phyloP scores from a whole-genome alignment of 2,329 filamentous ascomycete genomes.

The Trichophyton simii region DNA sequence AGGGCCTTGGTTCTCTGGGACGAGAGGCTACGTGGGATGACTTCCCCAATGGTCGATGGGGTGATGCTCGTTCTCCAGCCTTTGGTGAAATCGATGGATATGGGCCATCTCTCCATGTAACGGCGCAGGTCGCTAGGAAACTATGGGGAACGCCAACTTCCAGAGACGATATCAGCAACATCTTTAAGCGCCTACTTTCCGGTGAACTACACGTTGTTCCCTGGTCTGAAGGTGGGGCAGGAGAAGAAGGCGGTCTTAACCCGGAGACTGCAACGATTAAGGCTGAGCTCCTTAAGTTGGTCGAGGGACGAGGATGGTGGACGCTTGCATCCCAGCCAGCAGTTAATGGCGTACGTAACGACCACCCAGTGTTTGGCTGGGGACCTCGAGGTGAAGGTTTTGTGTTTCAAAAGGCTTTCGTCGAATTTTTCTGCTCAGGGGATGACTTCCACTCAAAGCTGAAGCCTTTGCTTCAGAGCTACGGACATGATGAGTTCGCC shows the following conservation, averaged over 20 bases:
- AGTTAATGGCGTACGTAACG: constrained; percentile 70
- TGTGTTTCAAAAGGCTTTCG: constrained; percentile 96
- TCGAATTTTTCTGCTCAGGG: constrained; percentile 80
- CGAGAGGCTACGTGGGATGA: constrained; percentile 98
- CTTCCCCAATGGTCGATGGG: constrained; percentile 91
- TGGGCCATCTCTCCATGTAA: constrained; percentile 87
- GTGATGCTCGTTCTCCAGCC: constrained; percentile 80
- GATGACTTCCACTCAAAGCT: constrained; percentile 56
- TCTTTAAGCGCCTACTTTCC: constrained; percentile 71
- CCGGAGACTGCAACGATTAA: constrained; percentile 76
- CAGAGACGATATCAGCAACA: constrained; percentile 56
- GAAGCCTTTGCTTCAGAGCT: constrained; percentile 46
- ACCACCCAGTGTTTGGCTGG: constrained; percentile 78
- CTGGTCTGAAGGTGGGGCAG: constrained; percentile 72
- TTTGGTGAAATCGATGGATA: constrained; percentile 98
- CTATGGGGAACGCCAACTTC: constrained; percentile 73
- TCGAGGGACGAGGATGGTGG: constrained; percentile 75
- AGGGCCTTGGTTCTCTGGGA: constrained; percentile 78
- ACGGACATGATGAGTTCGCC: constrained; percentile 56
- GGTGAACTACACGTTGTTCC: constrained; percentile 72
- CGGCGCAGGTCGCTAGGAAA: constrained; percentile 65
- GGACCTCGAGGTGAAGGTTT: constrained; percentile 75
- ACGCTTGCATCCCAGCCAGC: constrained; percentile 91
- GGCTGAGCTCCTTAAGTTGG: constrained; percentile 60
- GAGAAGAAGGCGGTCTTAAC: constrained; percentile 36